Percentiles rank a stretch among this genome's conserved stretches.
Evolutionary conservation across 352 stramenopile genomes (phyloP).

Genomic region (Pythium brachiatum): DNA sequence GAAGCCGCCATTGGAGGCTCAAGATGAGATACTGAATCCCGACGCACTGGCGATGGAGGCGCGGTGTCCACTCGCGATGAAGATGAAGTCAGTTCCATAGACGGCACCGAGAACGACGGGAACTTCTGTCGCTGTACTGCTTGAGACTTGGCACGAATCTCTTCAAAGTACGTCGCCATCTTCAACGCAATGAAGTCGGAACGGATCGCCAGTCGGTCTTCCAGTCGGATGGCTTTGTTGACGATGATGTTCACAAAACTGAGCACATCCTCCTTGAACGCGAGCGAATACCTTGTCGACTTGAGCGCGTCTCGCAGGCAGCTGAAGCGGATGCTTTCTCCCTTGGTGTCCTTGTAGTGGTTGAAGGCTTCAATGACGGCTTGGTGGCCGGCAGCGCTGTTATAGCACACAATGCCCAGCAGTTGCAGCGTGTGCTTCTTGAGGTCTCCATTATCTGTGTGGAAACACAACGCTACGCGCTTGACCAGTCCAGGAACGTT

Average conservation of each 20-base stretch:
- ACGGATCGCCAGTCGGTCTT: slow-evolving; percentile 79
- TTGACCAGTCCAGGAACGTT: slow-evolving; percentile 80
- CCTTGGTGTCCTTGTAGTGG: slow-evolving; percentile 84
- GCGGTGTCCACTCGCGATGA: slow-evolving; percentile 10
- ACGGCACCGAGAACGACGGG: slow-evolving; percentile 30
- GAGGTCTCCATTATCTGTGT: slow-evolving; percentile 78
- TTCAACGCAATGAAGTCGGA: slow-evolving; percentile 84
- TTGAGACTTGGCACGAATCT: slow-evolving; percentile 79
- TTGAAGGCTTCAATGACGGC: slow-evolving; percentile 81
- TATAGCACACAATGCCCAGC: slow-evolving; percentile 85
- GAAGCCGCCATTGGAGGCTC: not conserved
- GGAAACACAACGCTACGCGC: slow-evolving; percentile 76
- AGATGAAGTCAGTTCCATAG: slow-evolving; percentile 12
- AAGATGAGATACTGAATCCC: slow-evolving; percentile 3
- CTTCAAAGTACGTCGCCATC: slow-evolving; percentile 86
- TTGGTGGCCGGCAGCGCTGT: slow-evolving; percentile 77
- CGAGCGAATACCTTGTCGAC: slow-evolving; percentile 77
- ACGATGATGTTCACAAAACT: slow-evolving; percentile 90
- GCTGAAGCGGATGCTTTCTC: slow-evolving; percentile 75
- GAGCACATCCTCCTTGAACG: slow-evolving; percentile 88
- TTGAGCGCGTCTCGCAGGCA: slow-evolving; percentile 79
- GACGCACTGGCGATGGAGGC: slow-evolving; percentile 3
- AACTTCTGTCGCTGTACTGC: slow-evolving; percentile 75
- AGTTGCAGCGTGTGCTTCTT: slow-evolving; percentile 84
- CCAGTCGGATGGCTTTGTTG: slow-evolving; percentile 82